These are phyloP conservation scores for Hepatocystis sp. DNA, from an alignment of 169 alveolate species.

Conservation along the genomic window DNA sequence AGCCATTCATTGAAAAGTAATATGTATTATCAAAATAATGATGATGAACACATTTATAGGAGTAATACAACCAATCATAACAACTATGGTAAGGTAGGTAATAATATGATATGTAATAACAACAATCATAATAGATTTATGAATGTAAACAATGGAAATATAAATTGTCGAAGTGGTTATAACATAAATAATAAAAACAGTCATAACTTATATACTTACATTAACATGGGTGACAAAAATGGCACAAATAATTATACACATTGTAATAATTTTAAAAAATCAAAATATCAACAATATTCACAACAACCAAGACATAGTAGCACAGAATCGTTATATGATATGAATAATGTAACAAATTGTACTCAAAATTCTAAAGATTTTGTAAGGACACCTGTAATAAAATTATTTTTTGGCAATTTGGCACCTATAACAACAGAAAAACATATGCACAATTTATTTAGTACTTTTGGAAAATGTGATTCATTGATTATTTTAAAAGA, in stretches of 20 bases:
- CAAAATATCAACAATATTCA: too few relatives aligned
- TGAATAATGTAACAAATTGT: neutral
- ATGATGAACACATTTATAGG: too few relatives aligned
- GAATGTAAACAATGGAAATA: constrained; percentile 1
- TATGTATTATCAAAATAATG: too few relatives aligned
- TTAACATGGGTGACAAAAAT: too few relatives aligned
- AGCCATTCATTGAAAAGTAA: too few relatives aligned
- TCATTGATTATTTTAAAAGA: constrained; percentile 73
- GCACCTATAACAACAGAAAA: constrained; percentile 78
- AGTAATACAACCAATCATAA: constrained; percentile 7
- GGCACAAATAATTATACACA: too few relatives aligned
- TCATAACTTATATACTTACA: too few relatives aligned
- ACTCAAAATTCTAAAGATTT: too few relatives aligned
- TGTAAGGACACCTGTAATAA: constrained; percentile 40
- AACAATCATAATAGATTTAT: neutral
- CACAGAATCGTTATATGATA: neutral
- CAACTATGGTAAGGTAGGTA: constrained; percentile 1
- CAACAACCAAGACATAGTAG: neutral
- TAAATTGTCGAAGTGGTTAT: neutral
- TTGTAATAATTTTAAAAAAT: too few relatives aligned
- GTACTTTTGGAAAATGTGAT: constrained; percentile 69
- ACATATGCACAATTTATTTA: constrained; percentile 69
- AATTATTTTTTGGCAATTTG: constrained; percentile 70
- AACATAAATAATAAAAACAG: neutral
- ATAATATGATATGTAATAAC: constrained; percentile 3